Evolutionary conservation across 2,329 filamentous ascomycete species (phyloP).

Genomic region (Aspergillus sclerotialis): DNA sequence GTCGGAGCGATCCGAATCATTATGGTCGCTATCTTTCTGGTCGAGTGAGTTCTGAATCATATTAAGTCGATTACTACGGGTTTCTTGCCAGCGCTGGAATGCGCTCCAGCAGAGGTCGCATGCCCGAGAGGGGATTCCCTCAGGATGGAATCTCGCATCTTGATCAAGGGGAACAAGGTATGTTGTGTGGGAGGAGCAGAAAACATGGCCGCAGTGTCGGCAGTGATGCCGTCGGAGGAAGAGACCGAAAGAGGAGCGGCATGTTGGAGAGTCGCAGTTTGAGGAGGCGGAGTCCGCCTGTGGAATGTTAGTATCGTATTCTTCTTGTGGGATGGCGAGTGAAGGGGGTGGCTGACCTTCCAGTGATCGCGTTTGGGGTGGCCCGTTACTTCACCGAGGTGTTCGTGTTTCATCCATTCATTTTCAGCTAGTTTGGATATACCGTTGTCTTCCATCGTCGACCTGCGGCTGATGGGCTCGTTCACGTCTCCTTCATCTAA

Average conservation of each 20-base stretch:
- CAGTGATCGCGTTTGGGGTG: conserved; percentile 58
- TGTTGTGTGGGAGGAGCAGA: conserved; percentile 54
- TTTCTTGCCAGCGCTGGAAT: conserved; percentile 51
- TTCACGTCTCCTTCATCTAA: conserved; percentile 30
- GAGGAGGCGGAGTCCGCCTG: conserved; percentile 53
- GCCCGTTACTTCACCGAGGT: conserved; percentile 51
- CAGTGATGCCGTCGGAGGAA: conserved; percentile 61
- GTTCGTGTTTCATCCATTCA: conserved; percentile 46
- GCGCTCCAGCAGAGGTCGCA: conserved; percentile 57
- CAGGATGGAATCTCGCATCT: conserved; percentile 56
- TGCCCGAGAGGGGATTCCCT: conserved; percentile 48
- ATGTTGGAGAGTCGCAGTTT: conserved; percentile 52
- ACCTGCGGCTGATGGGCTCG: conserved; percentile 30
- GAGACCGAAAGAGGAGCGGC: conserved; percentile 53
- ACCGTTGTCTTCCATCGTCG: conserved; percentile 34
- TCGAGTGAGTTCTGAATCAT: conserved; percentile 40
- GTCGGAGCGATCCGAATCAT: conserved; percentile 14
- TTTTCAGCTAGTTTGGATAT: conserved; percentile 45
- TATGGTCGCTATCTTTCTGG: conserved; percentile 12
- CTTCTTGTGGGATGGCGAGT: no score
- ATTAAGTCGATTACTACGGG: conserved; percentile 42
- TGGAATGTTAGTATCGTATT: conserved; percentile 10
- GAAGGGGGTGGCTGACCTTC: no score
- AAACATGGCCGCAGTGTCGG: conserved; percentile 59
- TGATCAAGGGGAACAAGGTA: conserved; percentile 56